These are phyloP conservation scores for Fraxinus nigra DNA, from an alignment of 305 asterid genomes.

Conservation along the genomic window DNA sequence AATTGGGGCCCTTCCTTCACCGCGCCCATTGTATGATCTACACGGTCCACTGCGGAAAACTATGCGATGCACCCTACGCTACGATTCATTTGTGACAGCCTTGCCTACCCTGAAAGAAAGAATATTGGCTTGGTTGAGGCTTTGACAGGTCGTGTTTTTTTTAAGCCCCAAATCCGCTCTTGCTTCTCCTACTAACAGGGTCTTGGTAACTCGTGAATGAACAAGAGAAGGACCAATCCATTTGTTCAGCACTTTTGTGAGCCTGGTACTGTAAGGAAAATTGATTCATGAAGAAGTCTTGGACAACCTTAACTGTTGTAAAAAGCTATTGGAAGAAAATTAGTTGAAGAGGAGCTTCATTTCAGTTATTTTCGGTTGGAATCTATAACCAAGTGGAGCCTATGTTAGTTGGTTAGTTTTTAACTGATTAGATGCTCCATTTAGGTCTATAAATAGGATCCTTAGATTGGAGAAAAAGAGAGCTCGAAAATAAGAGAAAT, in stretches of 20 bases:
- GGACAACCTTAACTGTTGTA: no score
- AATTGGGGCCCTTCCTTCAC: neutral
- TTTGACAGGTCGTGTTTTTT: neutral
- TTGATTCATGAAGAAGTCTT: no score
- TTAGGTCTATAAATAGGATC: no score
- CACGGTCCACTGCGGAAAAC: neutral
- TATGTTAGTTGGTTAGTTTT: no score
- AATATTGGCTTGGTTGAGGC: neutral
- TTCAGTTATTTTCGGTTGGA: no score
- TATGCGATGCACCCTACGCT: neutral
- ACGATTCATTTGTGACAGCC: neutral
- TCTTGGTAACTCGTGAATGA: neutral
- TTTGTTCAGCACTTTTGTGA: neutral
- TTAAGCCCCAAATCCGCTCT: neutral
- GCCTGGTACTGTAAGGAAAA: neutral
- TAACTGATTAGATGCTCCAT: no score
- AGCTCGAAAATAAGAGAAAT: no score
- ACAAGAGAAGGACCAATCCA: neutral
- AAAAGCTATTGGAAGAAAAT: no score
- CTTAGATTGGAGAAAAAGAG: no score
- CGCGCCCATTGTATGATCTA: neutral
- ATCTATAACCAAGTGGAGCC: no score
- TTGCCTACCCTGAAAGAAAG: neutral
- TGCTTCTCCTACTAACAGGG: neutral
- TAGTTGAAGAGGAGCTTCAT: no score